Conservation (phyloP, 2,329 filamentous ascomycete genomes). For the Arthrobotrys musiformis region DNA sequence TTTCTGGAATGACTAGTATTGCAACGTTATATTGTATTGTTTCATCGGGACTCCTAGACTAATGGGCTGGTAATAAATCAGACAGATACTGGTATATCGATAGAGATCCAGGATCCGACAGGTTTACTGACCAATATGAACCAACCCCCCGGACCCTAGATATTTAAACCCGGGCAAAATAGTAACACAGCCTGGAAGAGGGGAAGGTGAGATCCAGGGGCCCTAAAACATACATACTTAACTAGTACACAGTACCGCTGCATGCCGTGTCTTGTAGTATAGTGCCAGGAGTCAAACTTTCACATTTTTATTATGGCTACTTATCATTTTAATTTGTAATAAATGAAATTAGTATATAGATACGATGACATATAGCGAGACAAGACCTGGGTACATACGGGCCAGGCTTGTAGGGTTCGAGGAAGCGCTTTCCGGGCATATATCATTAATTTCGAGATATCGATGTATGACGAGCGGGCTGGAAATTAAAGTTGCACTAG, state of each 20-base stretch:
- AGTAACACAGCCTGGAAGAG: background rate
- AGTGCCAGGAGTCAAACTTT: too few species aligned
- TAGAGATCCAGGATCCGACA: background rate
- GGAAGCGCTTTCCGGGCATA: background rate
- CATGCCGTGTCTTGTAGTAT: too few species aligned
- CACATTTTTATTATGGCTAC: too few species aligned
- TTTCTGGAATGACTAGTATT: background rate
- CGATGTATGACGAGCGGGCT: background rate
- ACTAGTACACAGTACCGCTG: too few species aligned
- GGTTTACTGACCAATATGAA: background rate
- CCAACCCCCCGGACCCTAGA: background rate
- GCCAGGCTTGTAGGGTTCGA: background rate
- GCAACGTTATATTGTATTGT: too few species aligned
- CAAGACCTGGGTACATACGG: background rate
- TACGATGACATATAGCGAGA: background rate
- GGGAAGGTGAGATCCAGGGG: background rate
- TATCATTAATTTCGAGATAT: background rate
- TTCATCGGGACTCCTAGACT: background rate
- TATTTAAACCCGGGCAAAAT: background rate
- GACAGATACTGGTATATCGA: too few species aligned
- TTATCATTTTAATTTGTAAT: too few species aligned
- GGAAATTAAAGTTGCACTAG: background rate
- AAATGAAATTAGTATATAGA: too few species aligned
- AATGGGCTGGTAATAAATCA: background rate
- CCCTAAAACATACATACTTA: background rate